Evolutionary conservation across 1,139 yeast genomes (phyloP), one percentile per base, ranked within the genome.

Genomic region (Lizanozyma gosingica): DNA sequence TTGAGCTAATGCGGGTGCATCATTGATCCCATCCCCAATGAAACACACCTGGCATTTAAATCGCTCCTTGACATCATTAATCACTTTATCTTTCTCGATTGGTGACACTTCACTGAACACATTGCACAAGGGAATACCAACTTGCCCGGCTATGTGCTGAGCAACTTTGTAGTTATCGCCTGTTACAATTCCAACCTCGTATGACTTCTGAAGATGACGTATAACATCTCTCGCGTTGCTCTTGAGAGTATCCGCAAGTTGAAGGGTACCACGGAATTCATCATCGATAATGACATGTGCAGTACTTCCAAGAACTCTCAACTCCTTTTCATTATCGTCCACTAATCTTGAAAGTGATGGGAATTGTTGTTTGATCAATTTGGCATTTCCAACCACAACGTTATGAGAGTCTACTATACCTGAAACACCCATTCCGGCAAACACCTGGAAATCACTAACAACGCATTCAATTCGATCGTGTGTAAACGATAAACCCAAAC

Each of bases 11-110:
- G 97, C 97, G 0, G 97, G 97, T 0, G 97, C 94, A 59, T 92
- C 99, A 57, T 87, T 87, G 34, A 59, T 53, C 43, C 99, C 99
- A 60, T 92, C 99, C 29, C 99, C 99, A 32, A 92, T 82, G 69
- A 94, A 88, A 2, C 92, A 94, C 34, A 88, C 81, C 14, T 63
- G 56, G 11, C 29, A 22, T 4, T 48, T 46, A 2, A 54, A 40
- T 6, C 51, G 52, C 3, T 53, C 50, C 51, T 83, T 85, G 44
- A 92, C 66, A 36, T 70, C 67, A 34, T 65, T 63, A 18, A 92
- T 78, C 18, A 87, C 71, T 33, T 73, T 73, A 43, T 86, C 81
- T 59, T 92, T 92, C 41, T 83, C 82, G 14, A 73, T 68, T 0
- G 98, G 97, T 0, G 83, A 67, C 1, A 86, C 78, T 45, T 82